A percentile compares a stretch with the other conserved stretches of the same genome.
Evolutionary conservation across 2,329 filamentous ascomycete genomes (phyloP).

Genomic region (Epicoccum nigrum): DNA sequence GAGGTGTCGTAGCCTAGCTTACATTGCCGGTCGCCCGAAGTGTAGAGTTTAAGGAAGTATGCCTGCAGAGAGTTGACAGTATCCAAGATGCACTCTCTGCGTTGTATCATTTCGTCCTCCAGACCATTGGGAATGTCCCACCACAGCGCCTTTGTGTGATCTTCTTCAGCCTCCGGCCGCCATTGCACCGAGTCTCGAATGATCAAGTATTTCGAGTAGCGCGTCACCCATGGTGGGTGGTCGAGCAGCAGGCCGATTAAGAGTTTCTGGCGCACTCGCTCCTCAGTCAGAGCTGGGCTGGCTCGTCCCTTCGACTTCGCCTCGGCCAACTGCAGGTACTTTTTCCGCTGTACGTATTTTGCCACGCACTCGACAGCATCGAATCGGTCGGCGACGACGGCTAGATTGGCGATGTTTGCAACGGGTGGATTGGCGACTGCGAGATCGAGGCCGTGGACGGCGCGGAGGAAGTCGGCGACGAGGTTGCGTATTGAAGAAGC

Average conservation of each 20-base stretch:
- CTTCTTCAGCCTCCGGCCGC: slow-evolving; percentile 50
- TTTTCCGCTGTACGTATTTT: slow-evolving; percentile 58
- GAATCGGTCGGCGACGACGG: slow-evolving; percentile 75
- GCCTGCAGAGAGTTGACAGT: slow-evolving; percentile 72
- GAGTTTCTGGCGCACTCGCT: slow-evolving; percentile 71
- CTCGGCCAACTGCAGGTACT: slow-evolving; percentile 51
- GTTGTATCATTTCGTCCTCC: slow-evolving; percentile 72
- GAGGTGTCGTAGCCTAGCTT: slow-evolving; percentile 76
- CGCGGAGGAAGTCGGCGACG: slow-evolving; percentile 71
- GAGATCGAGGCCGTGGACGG: slow-evolving; percentile 65
- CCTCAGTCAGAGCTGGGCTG: slow-evolving; percentile 59
- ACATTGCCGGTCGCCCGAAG: slow-evolving; percentile 71
- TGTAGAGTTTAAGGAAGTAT: slow-evolving; percentile 72
- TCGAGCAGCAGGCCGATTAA: slow-evolving; percentile 70
- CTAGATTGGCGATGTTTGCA: slow-evolving; percentile 69
- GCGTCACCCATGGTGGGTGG: slow-evolving; percentile 64
- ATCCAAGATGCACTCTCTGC: slow-evolving; percentile 70
- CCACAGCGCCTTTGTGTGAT: slow-evolving; percentile 62
- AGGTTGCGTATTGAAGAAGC: slow-evolving; percentile 65
- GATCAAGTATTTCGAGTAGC: slow-evolving; percentile 69
- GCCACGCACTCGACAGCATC: slow-evolving; percentile 65
- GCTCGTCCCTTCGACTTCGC: slow-evolving; percentile 52
- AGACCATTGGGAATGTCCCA: slow-evolving; percentile 74
- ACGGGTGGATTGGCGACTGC: slow-evolving; percentile 56
- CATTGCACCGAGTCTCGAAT: slow-evolving; percentile 68